Evolutionary conservation across 441 rosid species (phyloP).

Genomic region (Hura crepitans): DNA sequence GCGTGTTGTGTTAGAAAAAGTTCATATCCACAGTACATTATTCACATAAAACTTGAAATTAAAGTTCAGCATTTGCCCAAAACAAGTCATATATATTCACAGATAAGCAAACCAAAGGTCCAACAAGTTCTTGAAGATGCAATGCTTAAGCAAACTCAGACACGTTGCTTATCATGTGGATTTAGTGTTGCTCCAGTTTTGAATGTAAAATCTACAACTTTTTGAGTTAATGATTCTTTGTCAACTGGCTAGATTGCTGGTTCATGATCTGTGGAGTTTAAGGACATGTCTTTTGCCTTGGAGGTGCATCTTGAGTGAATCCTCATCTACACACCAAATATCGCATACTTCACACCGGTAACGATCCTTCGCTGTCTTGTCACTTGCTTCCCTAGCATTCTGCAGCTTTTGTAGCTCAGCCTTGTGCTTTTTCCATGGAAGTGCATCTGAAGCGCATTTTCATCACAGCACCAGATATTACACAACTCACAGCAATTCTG

Average conservation of each 20-base stretch:
- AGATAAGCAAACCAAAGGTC: no score
- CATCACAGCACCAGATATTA: slow-evolving; percentile 23
- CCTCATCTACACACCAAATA: slow-evolving; percentile 19
- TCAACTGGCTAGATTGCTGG: not conserved
- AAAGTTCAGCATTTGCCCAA: no score
- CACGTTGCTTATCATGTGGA: no score
- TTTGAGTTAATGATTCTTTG: no score
- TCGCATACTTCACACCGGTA: slow-evolving; percentile 8
- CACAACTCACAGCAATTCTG: slow-evolving; percentile 17
- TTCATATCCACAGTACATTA: no score
- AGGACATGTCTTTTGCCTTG: slow-evolving; percentile 13
- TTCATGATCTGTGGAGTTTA: not conserved
- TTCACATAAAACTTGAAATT: no score
- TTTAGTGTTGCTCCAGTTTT: no score
- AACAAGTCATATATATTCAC: no score
- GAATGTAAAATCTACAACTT: no score
- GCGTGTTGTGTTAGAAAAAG: no score
- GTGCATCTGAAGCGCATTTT: slow-evolving; percentile 15
- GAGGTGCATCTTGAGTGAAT: slow-evolving; percentile 6
- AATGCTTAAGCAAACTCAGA: no score
- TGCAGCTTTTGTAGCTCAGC: slow-evolving; percentile 9
- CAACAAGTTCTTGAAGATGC: no score
- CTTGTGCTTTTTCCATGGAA: slow-evolving; percentile 20
- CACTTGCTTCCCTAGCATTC: not conserved
- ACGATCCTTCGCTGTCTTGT: not conserved